These are phyloP conservation scores for Arabis hirsuta DNA, from an alignment of 345 rosid species.

Conservation along the genomic window DNA sequence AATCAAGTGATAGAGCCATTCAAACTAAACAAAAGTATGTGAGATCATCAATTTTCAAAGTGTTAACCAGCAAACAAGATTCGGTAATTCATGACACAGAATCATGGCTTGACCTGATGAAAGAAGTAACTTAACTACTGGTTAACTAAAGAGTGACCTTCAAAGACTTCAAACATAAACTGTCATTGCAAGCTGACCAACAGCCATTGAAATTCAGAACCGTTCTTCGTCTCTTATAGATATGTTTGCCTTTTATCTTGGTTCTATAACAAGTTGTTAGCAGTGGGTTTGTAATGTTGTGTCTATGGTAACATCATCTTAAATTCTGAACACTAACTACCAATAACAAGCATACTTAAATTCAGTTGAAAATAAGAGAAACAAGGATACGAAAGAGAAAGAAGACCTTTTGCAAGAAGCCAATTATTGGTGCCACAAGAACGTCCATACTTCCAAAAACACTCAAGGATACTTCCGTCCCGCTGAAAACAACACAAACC, in stretches of 20 bases:
- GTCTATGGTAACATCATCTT: slow-evolving; percentile 1
- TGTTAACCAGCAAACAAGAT: slow-evolving; percentile 1
- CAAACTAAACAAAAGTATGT: neutral
- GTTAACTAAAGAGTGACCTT: neutral
- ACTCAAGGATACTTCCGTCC: slow-evolving; percentile 71
- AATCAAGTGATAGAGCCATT: neutral
- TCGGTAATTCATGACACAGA: neutral
- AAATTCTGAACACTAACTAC: neutral
- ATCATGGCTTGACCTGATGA: neutral
- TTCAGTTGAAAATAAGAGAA: slow-evolving; percentile 4
- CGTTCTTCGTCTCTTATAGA: neutral
- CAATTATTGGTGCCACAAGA: slow-evolving; percentile 49
- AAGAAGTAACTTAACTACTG: neutral
- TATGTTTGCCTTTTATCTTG: neutral
- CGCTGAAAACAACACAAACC: slow-evolving; percentile 51
- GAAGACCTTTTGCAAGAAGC: slow-evolving; percentile 71
- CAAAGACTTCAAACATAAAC: slow-evolving; percentile 16
- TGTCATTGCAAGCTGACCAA: neutral
- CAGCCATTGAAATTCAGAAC: neutral
- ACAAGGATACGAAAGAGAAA: slow-evolving; percentile 25
- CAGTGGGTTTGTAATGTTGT: neutral
- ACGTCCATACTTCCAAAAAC: slow-evolving; percentile 54
- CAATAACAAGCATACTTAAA: slow-evolving; percentile 16
- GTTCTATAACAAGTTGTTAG: slow-evolving; percentile 6
- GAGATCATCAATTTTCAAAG: neutral